phyloP scores from a whole-genome alignment of 768 basidiomycete genomes.

The Antrodiella citrinella region DNA sequence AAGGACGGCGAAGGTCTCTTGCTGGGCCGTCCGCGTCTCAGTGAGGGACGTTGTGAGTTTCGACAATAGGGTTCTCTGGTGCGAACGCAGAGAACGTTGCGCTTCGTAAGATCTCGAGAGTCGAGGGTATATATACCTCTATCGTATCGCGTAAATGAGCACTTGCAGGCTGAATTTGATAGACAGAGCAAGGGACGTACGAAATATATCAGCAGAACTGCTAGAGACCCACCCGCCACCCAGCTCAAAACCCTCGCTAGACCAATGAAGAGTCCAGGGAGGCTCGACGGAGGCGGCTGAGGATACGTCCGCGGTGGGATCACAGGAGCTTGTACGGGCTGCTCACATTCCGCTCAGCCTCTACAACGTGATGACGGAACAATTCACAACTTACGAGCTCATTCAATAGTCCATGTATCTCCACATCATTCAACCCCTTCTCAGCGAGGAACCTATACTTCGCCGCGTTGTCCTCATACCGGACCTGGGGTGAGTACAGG shows the following conservation, averaged over 20 bases:
- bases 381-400: slow-evolving; percentile 39
- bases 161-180: slow-evolving; percentile 6
- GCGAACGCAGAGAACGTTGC: slow-evolving; percentile 49
- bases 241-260: slow-evolving; percentile 53
- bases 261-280: slow-evolving; percentile 60
- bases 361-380: slow-evolving; percentile 14
- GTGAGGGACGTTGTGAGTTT: slow-evolving; percentile 48
- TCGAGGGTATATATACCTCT: slow-evolving; percentile 67
- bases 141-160: not conserved
- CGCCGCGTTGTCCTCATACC: slow-evolving; percentile 42
- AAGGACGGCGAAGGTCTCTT: slow-evolving; percentile 45
- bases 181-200: slow-evolving; percentile 31
- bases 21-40: slow-evolving; percentile 48
- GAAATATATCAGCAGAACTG: slow-evolving; percentile 55
- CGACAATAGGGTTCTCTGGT: slow-evolving; percentile 49
- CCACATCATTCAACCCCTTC: slow-evolving; percentile 57
- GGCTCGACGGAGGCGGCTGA: slow-evolving; percentile 55
- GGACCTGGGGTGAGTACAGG: slow-evolving; percentile 57
- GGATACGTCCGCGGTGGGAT: slow-evolving; percentile 73
- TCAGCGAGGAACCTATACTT: slow-evolving; percentile 62
- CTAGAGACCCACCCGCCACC: slow-evolving; percentile 57
- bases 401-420: slow-evolving; percentile 51
- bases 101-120: slow-evolving; percentile 52
- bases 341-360: not conserved
- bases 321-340: slow-evolving; percentile 30